Evolutionary conservation across 371 early-diverging fungal species (phyloP).

Genomic region (Phascolomyces articulosus): DNA sequence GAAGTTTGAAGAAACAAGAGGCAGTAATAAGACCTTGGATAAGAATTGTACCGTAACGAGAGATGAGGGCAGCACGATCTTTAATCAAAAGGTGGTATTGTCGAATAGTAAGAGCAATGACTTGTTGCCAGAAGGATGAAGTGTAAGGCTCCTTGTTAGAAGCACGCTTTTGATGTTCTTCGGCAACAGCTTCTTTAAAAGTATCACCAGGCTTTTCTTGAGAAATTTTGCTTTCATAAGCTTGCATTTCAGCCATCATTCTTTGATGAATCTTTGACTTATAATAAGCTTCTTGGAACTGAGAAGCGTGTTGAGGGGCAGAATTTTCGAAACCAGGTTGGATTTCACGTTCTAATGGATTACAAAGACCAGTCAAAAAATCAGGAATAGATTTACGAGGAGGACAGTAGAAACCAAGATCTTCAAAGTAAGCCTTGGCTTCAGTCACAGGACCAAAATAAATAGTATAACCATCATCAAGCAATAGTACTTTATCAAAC

Average conservation of each 20-base stretch:
- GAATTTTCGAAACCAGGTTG: slow-evolving; percentile 54
- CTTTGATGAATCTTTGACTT: slow-evolving; percentile 34
- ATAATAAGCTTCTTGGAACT: slow-evolving; percentile 53
- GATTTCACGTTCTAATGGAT: slow-evolving; percentile 61
- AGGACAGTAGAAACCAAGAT: slow-evolving; percentile 71
- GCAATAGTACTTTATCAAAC: slow-evolving; percentile 74
- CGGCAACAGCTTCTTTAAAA: slow-evolving; percentile 56
- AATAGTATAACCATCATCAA: slow-evolving; percentile 72
- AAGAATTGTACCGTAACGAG: slow-evolving; percentile 59
- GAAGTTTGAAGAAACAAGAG: slow-evolving; percentile 65
- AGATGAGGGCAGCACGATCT: slow-evolving; percentile 50
- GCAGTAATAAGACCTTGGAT: slow-evolving; percentile 72
- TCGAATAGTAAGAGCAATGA: slow-evolving; percentile 60
- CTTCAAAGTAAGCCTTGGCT: slow-evolving; percentile 70
- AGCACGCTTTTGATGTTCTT: slow-evolving; percentile 60
- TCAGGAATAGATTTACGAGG: slow-evolving; percentile 77
- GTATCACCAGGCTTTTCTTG: slow-evolving; percentile 33
- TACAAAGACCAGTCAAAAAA: slow-evolving; percentile 68
- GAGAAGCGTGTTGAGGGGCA: slow-evolving; percentile 44
- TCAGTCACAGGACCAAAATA: slow-evolving; percentile 72
- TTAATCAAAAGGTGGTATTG: slow-evolving; percentile 61
- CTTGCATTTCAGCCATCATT: slow-evolving; percentile 38
- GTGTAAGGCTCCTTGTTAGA: slow-evolving; percentile 58
- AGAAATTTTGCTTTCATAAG: slow-evolving; percentile 37
- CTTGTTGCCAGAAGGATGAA: slow-evolving; percentile 65